Percentiles rank a stretch among this genome's conserved stretches.
These are phyloP conservation scores for Botryotinia globosa DNA, from an alignment of 2,329 filamentous ascomycete genomes.

Conservation along the genomic window DNA sequence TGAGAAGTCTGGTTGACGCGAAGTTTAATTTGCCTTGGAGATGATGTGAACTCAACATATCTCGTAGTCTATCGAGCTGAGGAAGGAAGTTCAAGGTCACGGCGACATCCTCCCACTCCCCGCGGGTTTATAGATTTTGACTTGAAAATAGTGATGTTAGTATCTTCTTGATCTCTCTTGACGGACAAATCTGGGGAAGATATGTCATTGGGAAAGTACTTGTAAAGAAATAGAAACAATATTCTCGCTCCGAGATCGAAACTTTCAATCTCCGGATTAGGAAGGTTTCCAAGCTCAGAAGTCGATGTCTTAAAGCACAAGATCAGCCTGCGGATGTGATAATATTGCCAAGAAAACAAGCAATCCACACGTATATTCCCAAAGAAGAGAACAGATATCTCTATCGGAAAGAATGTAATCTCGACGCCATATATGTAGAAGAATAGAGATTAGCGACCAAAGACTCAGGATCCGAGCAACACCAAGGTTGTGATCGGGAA, in stretches of 20 bases:
- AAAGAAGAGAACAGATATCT: accelerated
- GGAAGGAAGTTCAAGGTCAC: not conserved
- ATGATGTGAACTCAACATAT: not conserved
- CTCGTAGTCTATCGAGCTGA: accelerated
- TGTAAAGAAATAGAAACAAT: accelerated
- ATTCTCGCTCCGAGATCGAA: not conserved
- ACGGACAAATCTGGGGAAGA: not conserved
- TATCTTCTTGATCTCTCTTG: not conserved
- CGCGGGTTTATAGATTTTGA: accelerated
- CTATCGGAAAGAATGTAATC: not conserved
- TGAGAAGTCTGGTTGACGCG: not conserved
- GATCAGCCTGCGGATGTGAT: too few relatives aligned
- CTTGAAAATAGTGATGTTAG: not conserved
- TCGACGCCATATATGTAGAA: not conserved
- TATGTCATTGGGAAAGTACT: not conserved
- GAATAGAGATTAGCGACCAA: not conserved
- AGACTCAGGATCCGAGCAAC: not conserved
- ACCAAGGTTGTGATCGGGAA: not conserved
- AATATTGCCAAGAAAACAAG: not conserved
- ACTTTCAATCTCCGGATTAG: not conserved
- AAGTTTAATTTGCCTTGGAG: not conserved
- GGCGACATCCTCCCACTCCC: too few relatives aligned
- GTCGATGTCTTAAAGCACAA: not conserved
- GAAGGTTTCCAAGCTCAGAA: accelerated
- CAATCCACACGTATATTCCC: not conserved